Base-by-base conservation (phyloP, 352 stramenopile species). In the Globisporangium middletonii region DNA sequence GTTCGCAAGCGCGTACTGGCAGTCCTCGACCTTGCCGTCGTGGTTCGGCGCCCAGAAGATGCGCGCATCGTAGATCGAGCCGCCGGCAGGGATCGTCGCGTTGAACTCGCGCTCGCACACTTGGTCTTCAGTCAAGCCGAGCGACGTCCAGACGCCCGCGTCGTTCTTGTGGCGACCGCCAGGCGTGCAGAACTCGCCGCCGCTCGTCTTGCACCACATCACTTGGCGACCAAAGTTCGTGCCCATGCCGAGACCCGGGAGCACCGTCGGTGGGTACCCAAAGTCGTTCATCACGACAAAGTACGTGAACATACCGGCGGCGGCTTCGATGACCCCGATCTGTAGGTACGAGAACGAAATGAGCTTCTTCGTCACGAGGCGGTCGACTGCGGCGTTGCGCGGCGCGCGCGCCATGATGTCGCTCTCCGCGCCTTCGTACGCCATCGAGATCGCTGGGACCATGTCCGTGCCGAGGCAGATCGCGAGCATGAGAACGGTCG, bases 391-490 rank as follows among this genome's bases (percentile, higher is more conserved):
- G 30, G 82, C 73, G 57, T 97, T 91, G 15, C 88, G 76, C 9
- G 88, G 83, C 2, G 77, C 68, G 2, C 87, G 78, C 11, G 80
- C 63, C 88, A 97, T 97, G 60, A 96, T 96, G 52, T 96, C 85
- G 30, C 77, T 88, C 62, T 95, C 86, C 0, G 86, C 74, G 9
- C 67, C 65, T 71, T 98, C 93, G 62, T 94, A 97, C 4, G 91
- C 92, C 70, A 97, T 90, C 13, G 89, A 96, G 50, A 98, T 96
- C 9, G 89, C 88, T 3, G 90, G 91, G 49, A 96, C 77, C 72
- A 98, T 95, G 58, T 98, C 93, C 0, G 90, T 97, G 33, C 89
- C 87, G 11, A 98, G 72, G 58, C 96, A 95, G 51, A 97, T 94
- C 44, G 72, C 68, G 3, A 97, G 71, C 72, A 98, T 97, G n/a